Percentiles rank a stretch among this genome's conserved stretches.
These are phyloP conservation scores for Albophoma yamanashiensis DNA, from an alignment of 2,329 filamentous ascomycete genomes.

Conservation along the genomic window DNA sequence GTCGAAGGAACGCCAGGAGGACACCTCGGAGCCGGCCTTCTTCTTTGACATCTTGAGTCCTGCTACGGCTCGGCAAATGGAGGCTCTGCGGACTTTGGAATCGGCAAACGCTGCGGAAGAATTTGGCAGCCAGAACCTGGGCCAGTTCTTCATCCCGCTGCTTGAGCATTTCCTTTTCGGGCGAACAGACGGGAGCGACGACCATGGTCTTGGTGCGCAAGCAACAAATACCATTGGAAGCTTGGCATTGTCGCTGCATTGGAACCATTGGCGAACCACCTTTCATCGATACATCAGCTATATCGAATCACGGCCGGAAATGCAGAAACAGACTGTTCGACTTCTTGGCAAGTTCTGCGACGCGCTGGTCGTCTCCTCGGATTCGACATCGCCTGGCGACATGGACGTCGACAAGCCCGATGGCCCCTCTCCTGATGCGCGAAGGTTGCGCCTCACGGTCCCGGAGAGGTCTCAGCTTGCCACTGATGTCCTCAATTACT, in stretches of 20 bases:
- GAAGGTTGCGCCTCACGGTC: conserved; percentile 51
- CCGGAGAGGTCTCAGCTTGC: conserved; percentile 58
- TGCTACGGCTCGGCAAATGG: conserved; percentile 73
- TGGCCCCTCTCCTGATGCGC: conserved; percentile 12
- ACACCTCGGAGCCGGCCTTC: conserved; percentile 57
- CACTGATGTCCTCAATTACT: conserved; percentile 60
- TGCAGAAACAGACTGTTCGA: conserved; percentile 77
- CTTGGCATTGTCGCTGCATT: conserved; percentile 68
- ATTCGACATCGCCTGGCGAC: conserved; percentile 22
- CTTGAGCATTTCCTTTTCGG: conserved; percentile 92
- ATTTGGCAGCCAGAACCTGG: conserved; percentile 67
- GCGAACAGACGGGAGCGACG: conserved; percentile 60
- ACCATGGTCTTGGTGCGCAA: conserved; percentile 78
- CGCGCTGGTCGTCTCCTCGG: conserved; percentile 51
- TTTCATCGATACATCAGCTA: conserved; percentile 78
- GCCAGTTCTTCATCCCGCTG: conserved; percentile 80
- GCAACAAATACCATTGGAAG: conserved; percentile 70
- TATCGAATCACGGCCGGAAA: conserved; percentile 66
- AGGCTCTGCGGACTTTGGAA: conserved; percentile 70
- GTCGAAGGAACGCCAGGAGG: conserved; percentile 52
- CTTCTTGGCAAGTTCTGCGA: conserved; percentile 76
- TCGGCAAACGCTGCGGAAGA: conserved; percentile 52
- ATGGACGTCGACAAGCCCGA: conserved; percentile 30
- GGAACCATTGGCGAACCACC: conserved; percentile 80
- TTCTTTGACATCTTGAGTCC: conserved; percentile 90